Evolutionary conservation across 495 filamentous ascomycete species (phyloP).

Genomic region (Hapsidospora chrysogenum): DNA sequence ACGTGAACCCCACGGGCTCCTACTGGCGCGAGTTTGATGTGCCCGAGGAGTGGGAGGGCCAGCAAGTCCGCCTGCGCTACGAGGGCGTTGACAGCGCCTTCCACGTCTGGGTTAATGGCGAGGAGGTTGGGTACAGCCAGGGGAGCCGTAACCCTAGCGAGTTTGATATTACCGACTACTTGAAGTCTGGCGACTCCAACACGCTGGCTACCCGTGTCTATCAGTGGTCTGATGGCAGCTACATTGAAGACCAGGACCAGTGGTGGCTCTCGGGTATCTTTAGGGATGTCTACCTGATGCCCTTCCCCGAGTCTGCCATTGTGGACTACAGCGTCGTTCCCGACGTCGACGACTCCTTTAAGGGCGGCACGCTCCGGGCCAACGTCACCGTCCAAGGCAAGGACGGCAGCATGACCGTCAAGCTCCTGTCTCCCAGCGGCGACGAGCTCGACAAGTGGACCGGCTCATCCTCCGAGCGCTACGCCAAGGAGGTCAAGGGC

Average conservation of each 20-base stretch:
- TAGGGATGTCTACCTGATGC: slow-evolving; percentile 45
- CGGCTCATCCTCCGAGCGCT: slow-evolving; percentile 2
- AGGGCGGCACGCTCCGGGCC: slow-evolving; percentile 33
- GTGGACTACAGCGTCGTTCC: slow-evolving; percentile 42
- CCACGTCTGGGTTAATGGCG: slow-evolving; percentile 44
- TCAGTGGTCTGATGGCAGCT: slow-evolving; percentile 44
- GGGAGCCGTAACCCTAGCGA: slow-evolving; percentile 46
- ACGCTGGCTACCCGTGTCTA: slow-evolving; percentile 41
- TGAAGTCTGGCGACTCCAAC: slow-evolving; percentile 26
- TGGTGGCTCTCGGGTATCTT: slow-evolving; percentile 48
- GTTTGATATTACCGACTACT: slow-evolving; percentile 36
- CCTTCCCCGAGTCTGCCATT: slow-evolving; percentile 32
- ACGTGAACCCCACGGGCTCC: slow-evolving; percentile 44
- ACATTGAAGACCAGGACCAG: slow-evolving; percentile 49
- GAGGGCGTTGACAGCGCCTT: slow-evolving; percentile 54
- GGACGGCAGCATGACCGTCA: slow-evolving; percentile 14
- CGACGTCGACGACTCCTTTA: slow-evolving; percentile 35
- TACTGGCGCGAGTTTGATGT: slow-evolving; percentile 38
- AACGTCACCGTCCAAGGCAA: slow-evolving; percentile 20
- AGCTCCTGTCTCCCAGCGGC: slow-evolving; percentile 12
- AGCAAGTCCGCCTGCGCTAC: slow-evolving; percentile 41
- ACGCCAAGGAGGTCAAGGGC: neutral
- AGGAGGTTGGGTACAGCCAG: slow-evolving; percentile 43
- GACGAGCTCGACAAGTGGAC: neutral
- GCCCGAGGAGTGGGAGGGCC: slow-evolving; percentile 15